These are phyloP conservation scores for Cladophialophora chaetospira DNA, from an alignment of 2,329 filamentous ascomycete species.

Conservation along the genomic window DNA sequence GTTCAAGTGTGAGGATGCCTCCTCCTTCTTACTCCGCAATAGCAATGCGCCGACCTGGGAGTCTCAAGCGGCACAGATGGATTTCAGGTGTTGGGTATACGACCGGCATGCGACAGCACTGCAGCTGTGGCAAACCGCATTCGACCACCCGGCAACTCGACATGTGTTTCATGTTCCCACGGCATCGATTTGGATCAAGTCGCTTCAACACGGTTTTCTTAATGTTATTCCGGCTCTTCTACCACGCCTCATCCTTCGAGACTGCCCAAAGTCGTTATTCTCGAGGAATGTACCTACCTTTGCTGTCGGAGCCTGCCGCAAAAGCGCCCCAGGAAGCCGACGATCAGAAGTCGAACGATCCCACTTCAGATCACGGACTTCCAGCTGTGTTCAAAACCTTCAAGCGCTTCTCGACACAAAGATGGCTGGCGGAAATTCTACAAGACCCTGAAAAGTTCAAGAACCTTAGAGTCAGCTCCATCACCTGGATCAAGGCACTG, in stretches of 20 bases:
- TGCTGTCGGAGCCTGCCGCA: background rate
- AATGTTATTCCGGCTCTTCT: conserved; percentile 27
- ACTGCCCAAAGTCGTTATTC: background rate
- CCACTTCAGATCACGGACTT: background rate
- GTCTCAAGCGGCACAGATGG: conserved; percentile 13
- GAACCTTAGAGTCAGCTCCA: conserved; percentile 21
- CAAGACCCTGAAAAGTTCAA: conserved; percentile 1
- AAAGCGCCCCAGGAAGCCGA: too few species aligned
- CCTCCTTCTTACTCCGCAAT: conserved; percentile 3
- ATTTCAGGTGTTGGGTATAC: background rate
- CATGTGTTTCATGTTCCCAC: conserved; percentile 21
- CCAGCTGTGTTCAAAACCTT: conserved; percentile 14
- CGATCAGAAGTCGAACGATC: too few species aligned
- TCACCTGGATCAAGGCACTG: conserved; percentile 32
- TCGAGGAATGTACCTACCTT: background rate
- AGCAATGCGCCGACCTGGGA: conserved; percentile 8
- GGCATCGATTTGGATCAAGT: conserved; percentile 26
- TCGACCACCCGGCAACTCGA: conserved; percentile 4
- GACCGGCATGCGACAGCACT: conserved; percentile 1
- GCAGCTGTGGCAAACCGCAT: conserved; percentile 20
- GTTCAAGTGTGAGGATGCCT: conserved; percentile 1
- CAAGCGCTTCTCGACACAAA: conserved; percentile 17
- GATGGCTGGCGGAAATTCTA: conserved; percentile 11
- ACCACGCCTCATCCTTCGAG: conserved; percentile 26
- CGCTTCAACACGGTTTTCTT: conserved; percentile 26